phyloP scores from a whole-genome alignment of 2,329 filamentous ascomycete species.

The Talaromyces albobiverticillius region DNA sequence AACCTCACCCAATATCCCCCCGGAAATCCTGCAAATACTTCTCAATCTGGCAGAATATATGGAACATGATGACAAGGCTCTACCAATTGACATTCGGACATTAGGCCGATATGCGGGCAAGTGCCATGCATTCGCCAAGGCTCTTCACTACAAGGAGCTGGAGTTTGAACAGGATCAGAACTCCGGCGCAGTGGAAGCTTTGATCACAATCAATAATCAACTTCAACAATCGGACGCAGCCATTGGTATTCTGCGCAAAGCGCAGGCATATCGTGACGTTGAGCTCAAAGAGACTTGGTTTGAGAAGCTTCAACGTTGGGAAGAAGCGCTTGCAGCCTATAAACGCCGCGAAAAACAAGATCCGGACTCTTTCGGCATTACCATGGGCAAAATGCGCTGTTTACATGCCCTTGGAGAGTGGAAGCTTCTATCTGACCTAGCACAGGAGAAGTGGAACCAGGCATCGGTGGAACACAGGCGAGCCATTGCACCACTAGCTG shows the following conservation, averaged over 20 bases:
- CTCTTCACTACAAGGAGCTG: conserved; percentile 96
- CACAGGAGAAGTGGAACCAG: conserved; percentile 90
- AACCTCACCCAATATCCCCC: conserved; percentile 90
- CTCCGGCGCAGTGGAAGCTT: conserved; percentile 87
- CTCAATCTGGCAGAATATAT: conserved; percentile 98
- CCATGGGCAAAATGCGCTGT: conserved; percentile 99
- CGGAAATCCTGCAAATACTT: conserved; percentile 88
- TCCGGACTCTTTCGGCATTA: conserved; percentile 81
- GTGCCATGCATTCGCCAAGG: conserved; percentile 97
- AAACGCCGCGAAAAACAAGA: conserved; percentile 77
- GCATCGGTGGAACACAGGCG: conserved; percentile 83
- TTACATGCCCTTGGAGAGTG: conserved; percentile 95
- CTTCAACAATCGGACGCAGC: conserved; percentile 97
- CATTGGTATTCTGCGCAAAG: conserved; percentile 94
- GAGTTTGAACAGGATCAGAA: conserved; percentile 98
- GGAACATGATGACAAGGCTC: conserved; percentile 98
- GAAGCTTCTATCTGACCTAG: conserved; percentile 85
- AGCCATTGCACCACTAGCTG: conserved; percentile 87
- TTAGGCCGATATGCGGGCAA: conserved; percentile 92
- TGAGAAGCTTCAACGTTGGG: conserved; percentile 96
- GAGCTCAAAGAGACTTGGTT: conserved; percentile 98
- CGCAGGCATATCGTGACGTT: conserved; percentile 93
- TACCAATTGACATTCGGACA: conserved; percentile 94
- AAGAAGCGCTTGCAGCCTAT: conserved; percentile 90
- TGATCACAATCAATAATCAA: conserved; percentile 99